Evolutionary conservation across 2,329 filamentous ascomycete species (phyloP), one percentile per base, ranked within the genome.

Genomic region (Botrytis paeoniae): DNA sequence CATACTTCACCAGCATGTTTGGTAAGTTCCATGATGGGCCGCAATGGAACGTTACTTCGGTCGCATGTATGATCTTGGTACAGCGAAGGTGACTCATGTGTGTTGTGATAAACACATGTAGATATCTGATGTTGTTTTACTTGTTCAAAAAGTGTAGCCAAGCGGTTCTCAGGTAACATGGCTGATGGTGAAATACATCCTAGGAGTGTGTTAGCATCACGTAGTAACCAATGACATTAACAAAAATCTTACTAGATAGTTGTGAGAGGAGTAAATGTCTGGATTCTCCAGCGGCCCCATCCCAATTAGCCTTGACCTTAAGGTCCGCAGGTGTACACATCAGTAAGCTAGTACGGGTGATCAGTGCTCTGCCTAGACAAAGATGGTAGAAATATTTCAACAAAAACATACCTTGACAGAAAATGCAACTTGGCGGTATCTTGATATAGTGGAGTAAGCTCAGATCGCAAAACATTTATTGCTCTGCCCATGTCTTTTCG

Each of bases 131-230:
- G 89, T 75, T 91, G 87, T 81, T 98, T 97, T 54, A 97, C 90
- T 76, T 97, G 91, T 73, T 95, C 87, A 70, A 99, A 85, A 25
- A 99, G 85, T 48, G 90, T 87, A 2, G 94, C 93, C 62, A 99
- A 85, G 10, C 96, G 91, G 81, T 96, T 93, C 80, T 97, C 93
- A 1, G 96, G 96, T 71, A 99, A 92, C 95, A 99, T 98, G 62
- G 97, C 93, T 6, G 94, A 96, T 0, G 96, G 95, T 1, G 96
- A 97, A 81, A 99, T 97, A 73, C 90, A 97, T 85, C 88, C 93
- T 95, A 77, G 29, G 74, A 29, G 12, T 29, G 61, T 57, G 72
- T 83, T 71, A 81, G 75, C 45, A 65, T 12, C 20, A 35, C 68
- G 69, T 48, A 66, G n/a, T 8, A 43, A 43, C 20, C 25, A 32